phyloP scores from a whole-genome alignment of 2,329 filamentous ascomycete species.

The Reticulascus tulasneorum region DNA sequence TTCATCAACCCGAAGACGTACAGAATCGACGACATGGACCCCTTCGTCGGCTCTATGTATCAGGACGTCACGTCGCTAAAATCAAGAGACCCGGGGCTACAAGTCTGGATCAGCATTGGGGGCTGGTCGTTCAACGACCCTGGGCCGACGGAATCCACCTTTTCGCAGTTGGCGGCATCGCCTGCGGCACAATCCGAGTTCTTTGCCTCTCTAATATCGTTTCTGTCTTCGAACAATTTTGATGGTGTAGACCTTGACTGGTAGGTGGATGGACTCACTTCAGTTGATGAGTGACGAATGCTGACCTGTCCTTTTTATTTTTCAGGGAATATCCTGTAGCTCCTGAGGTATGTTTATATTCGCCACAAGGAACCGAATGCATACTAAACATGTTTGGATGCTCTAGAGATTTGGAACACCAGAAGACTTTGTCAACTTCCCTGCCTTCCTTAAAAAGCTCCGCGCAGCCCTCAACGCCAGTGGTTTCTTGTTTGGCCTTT shows the following conservation, averaged over 20 bases:
- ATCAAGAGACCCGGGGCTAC: conserved; percentile 19
- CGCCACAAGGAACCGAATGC: too few relatives aligned
- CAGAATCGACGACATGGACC: conserved; percentile 14
- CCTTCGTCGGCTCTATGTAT: too few relatives aligned
- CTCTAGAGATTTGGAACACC: conserved; percentile 29
- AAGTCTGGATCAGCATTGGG: conserved; percentile 35
- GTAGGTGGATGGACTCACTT: too few relatives aligned
- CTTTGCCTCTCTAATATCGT: conserved; percentile 28
- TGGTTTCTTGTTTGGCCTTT: too few relatives aligned
- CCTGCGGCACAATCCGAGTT: conserved; percentile 27
- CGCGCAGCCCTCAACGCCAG: conserved; percentile 6
- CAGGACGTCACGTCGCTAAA: conserved; percentile 27
- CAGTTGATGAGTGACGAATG: too few relatives aligned
- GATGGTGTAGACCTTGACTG: conserved; percentile 44
- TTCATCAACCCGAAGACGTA: conserved; percentile 27
- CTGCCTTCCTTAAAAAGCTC: conserved; percentile 16
- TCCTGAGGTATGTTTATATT: too few relatives aligned
- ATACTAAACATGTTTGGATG: too few relatives aligned
- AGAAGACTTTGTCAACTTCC: conserved; percentile 29
- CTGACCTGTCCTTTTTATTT: too few relatives aligned
- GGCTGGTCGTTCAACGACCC: conserved; percentile 33
- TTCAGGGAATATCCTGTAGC: conserved; percentile 23
- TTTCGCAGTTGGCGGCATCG: conserved; percentile 26
- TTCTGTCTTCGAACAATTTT: conserved; percentile 37
- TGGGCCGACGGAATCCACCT: conserved; percentile 15